Evolutionary conservation across 2,329 filamentous ascomycete genomes (phyloP), one percentile per base, ranked within the genome.

Genomic region (Chrysoporthe deuterocubensis): DNA sequence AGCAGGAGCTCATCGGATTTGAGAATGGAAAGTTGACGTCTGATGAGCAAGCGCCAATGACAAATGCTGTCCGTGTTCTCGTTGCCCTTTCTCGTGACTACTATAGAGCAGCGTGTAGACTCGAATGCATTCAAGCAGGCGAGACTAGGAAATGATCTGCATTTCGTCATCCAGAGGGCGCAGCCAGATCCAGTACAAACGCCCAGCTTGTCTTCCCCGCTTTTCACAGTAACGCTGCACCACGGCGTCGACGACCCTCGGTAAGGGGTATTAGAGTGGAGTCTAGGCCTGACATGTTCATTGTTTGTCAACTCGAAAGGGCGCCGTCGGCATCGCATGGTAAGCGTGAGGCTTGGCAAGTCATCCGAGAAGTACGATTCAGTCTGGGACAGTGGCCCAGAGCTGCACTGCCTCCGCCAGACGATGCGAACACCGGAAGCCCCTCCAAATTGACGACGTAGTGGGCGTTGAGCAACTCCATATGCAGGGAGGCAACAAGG

Each of bases 181-280:
- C 50, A 21, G 21, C 50, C 32, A 54, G 14, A 54, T 6, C 37
- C 37, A 40, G 37, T 6, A 9, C 37, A 40, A 54, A 54, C 32
- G 50, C 50, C 3, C 32, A 21, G 50, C 50, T 32, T 54, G 50
- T 34, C 50, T 54, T 54, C 50, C 50, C 50, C 50, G 50, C 50
- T 21, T 21, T 54, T 54, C 21, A 8, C 21, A 2, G 21, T n/a
- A 11, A 21, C 21, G 16, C 26, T 34, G 21, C 16, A 6, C 9
- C 21, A 26, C 26, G 26, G 26, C 26, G 26, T 26, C 26, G 26
- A 26, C 26, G 37, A 40, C 9, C 37, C 37, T 40, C 21, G 50
- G 50, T 21, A 32, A 32, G 14, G 21, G 21, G 26, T 2, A 14
- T 54, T 52, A 21, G 5, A 16, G 21, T 32, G 8, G 50, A 32